Evolutionary conservation across 495 filamentous ascomycete species (phyloP), one percentile per base, ranked within the genome.

Genomic region (Podospora australis): DNA sequence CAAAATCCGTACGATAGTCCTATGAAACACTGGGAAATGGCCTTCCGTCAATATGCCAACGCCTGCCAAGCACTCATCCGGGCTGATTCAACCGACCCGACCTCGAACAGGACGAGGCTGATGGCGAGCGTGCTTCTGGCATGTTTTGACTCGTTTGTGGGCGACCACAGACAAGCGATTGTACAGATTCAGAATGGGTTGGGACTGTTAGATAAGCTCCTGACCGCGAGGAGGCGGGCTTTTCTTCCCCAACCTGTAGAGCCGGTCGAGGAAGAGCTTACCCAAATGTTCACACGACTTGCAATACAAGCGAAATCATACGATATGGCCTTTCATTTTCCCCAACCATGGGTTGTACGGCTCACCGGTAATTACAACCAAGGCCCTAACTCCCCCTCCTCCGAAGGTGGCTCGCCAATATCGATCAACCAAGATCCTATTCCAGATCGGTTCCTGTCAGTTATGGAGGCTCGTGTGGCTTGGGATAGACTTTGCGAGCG

Each of bases 291-390:
- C 48, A 77, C 74, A 10, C 66, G 76, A 10, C 65, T 79, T 6
- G 76, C 72, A 10, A 78, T 79, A 36, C 76, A 79, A 54, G 76
- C 76, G 25, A 79, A 79, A 48, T 77, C 74, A 19, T 79, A 79
- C 59, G 76, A 79, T 55, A 74, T 79, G 72, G 76, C 76, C 38
- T 78, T 79, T 62, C 76, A 79, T 49, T 79, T 79, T 45, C 75
- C 74, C n/a, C 66, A 75, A 13, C 75, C 75, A 13, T 75, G 62
- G 28, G 73, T 79, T 4, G 74, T 79, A 39, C 69, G 70, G 10
- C 63, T 79, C n/a, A 71, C 67, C 8, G 61, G 68, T 4, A 53
- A 60, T 14, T 48, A 50, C 46, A 43, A 32, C n/a, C 52, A 67
- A 25, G 46, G 67, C 41, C 54, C 67, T 8, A 48, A 58, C 0